Evolutionary conservation across 169 alveolate genomes (phyloP), one percentile per base, ranked within the genome.

Genomic region (Cryptosporidium ubiquitum): DNA sequence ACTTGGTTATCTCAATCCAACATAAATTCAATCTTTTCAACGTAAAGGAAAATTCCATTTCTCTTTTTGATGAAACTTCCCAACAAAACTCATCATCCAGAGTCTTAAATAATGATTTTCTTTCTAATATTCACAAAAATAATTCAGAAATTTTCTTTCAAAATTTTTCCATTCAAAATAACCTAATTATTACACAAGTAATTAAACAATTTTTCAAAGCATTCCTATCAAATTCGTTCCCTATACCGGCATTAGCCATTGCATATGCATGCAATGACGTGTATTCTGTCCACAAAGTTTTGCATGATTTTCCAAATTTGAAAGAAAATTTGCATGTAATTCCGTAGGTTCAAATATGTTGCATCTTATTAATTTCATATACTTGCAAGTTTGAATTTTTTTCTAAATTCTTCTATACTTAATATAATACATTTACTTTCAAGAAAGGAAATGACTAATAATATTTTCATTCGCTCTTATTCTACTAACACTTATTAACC

Each of bases 191-290:
- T 10, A 55, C 20, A 10, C 71, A 31, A 64, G 49, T 64, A 18
- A 44, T 79, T 31, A 79, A 79, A 64, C 20, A 20, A 42, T 79
- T 79, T 64, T 79, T 79, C 40, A 79, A 66, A 5, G 68, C 68
- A 20, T 79, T 79, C 42, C 37, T 79, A 42, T 61, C 89, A 20
- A 61, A 61, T n/a, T 60, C 64, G 20, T 44, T 60, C 49, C 89
- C 89, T 44, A 18, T 79, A 79, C 89, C 73, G 18, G 89, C 89
- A 40, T 49, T 79, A 42, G 89, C 89, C 12, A 79, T 79, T 40
- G 89, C 89, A 64, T 57, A 61, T 79, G 89, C 89, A 61, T 79
- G 89, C 51, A 79, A 79, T 79, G 89, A 79, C 52, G 42, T 61
- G 31, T 42, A 61, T 29, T 79, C 89, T 31, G 89, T 79, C 68